Conservation (phyloP, 2,329 filamentous ascomycete species). For the Diaporthe citrichinensis region DNA sequence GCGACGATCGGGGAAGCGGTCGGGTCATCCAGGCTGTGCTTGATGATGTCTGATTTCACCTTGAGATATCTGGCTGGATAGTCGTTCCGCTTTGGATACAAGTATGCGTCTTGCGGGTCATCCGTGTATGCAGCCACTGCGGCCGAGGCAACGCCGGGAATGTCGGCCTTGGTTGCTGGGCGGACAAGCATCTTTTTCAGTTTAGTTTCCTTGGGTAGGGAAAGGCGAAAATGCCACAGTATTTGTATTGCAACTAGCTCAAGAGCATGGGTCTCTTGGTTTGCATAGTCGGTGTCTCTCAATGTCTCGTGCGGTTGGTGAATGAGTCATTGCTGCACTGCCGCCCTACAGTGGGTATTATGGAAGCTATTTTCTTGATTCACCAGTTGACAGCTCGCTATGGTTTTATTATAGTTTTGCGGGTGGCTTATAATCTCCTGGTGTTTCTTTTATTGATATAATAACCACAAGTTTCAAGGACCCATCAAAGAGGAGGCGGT, state of each 20-base stretch:
- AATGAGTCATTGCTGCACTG: no score
- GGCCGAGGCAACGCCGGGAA: no score
- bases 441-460: no score
- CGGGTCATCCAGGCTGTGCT: not conserved
- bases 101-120: not conserved
- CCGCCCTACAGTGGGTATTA: no score
- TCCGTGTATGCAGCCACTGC: no score
- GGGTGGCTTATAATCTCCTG: no score
- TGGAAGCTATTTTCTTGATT: no score
- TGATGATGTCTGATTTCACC: slow-evolving; percentile 1
- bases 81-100: not conserved
- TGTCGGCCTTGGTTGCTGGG: not conserved
- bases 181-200: not conserved
- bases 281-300: no score
- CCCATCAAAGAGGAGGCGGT: not conserved
- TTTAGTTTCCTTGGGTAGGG: not conserved
- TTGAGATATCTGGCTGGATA: not conserved
- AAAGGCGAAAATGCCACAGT: not conserved
- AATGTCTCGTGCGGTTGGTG: no score
- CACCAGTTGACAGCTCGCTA: no score
- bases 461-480: no score
- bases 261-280: not conserved
- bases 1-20: not conserved
- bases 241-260: not conserved
- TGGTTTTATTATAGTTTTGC: no score